Percentiles rank a stretch among this genome's conserved stretches.
Conservation (phyloP, 208 protist genomes). For the Trypanosoma mega region DNA sequence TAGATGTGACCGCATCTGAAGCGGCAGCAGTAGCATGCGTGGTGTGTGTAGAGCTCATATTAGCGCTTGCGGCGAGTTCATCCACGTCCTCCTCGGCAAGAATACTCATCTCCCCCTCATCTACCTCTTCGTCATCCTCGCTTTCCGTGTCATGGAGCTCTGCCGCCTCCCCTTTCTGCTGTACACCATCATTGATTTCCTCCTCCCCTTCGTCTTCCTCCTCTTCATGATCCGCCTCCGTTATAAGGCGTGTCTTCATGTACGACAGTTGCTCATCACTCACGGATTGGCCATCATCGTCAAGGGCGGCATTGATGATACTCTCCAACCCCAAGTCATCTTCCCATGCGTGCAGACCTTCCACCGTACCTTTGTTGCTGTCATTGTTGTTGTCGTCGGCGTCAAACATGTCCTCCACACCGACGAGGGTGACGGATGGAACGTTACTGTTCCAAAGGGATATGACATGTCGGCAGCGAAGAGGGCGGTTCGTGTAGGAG, state of each 20-base stretch:
- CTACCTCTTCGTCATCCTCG: conserved; percentile 26
- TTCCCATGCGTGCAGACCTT: neutral
- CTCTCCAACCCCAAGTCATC: conserved; percentile 9
- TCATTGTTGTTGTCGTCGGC: neutral
- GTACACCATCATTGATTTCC: neutral
- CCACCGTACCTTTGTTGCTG: neutral
- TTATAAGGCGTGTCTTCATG: no score
- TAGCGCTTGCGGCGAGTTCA: conserved; percentile 15
- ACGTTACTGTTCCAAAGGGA: no score
- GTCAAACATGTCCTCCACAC: conserved; percentile 29
- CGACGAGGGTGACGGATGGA: no score
- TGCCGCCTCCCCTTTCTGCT: neutral
- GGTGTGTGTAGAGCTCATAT: conserved; percentile 3
- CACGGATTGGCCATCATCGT: no score
- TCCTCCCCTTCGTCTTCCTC: neutral
- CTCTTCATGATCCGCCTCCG: conserved; percentile 2
- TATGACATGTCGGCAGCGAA: no score
- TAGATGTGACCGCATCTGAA: no score
- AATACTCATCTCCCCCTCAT: conserved; percentile 8
- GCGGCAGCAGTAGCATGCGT: no score
- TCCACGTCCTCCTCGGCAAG: conserved; percentile 13
- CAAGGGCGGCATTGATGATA: conserved; percentile 16
- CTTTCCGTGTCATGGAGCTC: neutral
- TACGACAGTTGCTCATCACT: no score
- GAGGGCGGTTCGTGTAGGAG: no score